Evolutionary conservation across 352 stramenopile genomes (phyloP), one percentile per base, ranked within the genome.

Genomic region (Phytophthora sansomeana): DNA sequence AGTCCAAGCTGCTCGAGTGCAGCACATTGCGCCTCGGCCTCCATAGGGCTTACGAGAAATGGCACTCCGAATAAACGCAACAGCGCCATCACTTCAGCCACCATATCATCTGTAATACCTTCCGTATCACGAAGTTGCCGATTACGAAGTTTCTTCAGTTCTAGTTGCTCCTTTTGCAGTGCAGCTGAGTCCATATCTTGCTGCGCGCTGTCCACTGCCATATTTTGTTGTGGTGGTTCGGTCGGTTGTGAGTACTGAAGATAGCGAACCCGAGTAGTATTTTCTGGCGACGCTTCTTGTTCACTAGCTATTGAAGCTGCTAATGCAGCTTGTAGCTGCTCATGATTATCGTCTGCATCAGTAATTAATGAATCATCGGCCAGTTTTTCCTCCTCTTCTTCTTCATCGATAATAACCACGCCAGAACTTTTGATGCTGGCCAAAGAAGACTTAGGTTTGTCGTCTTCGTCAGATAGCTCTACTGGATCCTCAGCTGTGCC

Each of bases 21-120:
- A 6, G 96, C 97, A 77, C 98, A 99, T 74, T 99, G 98, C 4
- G 98, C 97, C 79, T 99, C 98, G 2, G 98, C 98, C 80, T 99
- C 98, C 79, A 98, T 98, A 1, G 98, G 98, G n/a, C 97, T 97
- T 29, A 99, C 94, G n/a, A 99, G 72, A 73, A 97, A 99, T 0
- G 98, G 98, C 16, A 99, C 92, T 3, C 97, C 98, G 83, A 99
- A 99, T 4, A 99, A 74, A n/a, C 78, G 84, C 16, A 99, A 69
- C 11, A 99, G 74, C 6, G 96, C 80, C 81, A 99, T 98, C 4
- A 99, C 92, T 51, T 99, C 97, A 41, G 95, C 80, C 39, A 98
- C 93, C 97, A 99, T 99, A 67, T 99, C 97, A 43, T 99, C 96
- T 16, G 93, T 98, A 24, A 99, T 89, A 11, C 89, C 93, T 58